Evolutionary conservation across 441 rosid genomes (phyloP).

Genomic region (Jatropha podagrica): DNA sequence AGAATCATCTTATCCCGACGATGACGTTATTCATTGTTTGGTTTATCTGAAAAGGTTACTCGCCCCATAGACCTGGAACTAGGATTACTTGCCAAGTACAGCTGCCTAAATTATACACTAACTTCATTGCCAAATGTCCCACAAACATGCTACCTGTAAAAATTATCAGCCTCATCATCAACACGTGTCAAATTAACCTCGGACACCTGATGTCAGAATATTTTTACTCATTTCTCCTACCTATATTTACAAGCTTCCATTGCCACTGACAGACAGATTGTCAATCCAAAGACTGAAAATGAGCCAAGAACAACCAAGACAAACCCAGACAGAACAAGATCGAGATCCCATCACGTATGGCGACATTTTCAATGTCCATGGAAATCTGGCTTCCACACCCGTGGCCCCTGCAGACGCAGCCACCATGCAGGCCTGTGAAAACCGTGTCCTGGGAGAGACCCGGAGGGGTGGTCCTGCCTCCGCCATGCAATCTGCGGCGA

Average conservation of each 20-base stretch:
- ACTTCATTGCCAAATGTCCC: not conserved
- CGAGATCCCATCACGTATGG: constrained; percentile 8
- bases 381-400: constrained; percentile 32
- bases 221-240: not conserved
- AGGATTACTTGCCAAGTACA: not conserved
- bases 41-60: too few relatives aligned
- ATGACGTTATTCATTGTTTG: too few relatives aligned
- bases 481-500: constrained; percentile 44
- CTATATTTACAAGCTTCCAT: not conserved
- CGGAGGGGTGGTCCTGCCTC: constrained; percentile 39
- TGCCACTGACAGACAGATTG: too few relatives aligned
- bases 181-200: not conserved
- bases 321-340: not conserved
- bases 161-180: not conserved
- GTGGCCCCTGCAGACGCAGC: constrained; percentile 44
- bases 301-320: constrained; percentile 10
- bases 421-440: constrained; percentile 46
- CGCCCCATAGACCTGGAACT: too few relatives aligned
- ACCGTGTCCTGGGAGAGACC: constrained; percentile 32
- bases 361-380: constrained; percentile 16
- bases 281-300: not conserved
- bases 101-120: not conserved
- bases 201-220: not conserved
- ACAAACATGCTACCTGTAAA: not conserved
- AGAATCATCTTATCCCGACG: too few relatives aligned